Base-by-base conservation (phyloP, 1,139 yeast genomes). In the Candida glucosophila region DNA sequence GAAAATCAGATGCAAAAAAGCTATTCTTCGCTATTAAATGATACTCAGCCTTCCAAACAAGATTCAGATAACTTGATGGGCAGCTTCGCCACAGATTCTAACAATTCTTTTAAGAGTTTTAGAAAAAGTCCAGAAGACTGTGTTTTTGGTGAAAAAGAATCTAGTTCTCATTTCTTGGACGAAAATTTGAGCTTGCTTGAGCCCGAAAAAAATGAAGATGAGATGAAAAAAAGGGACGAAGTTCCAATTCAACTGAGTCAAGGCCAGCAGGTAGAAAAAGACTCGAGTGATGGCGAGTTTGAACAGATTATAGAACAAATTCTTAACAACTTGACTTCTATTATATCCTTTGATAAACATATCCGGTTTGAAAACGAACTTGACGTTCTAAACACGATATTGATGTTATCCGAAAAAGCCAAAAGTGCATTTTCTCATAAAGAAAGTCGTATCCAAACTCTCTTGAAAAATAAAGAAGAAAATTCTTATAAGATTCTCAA, bases 1-100 rank as follows among this genome's bases (percentile, higher is more conserved):
- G 33, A 33, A 17, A 27, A 25, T 19, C 26, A 29, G 9, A 19
- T 22, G 4, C 32, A 31, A 23, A 24, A 22, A 26, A 19, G 12
- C 6, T 32, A 22, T 15, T 26, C 30, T 5, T 15, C 16, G 17
- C 26, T 29, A 4, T 24, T 29, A 14, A 25, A 29, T 17, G 26
- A 29, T n/a, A n/a, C n/a, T n/a, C n/a, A n/a, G n/a, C n/a, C n/a
- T n/a, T n/a, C n/a, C n/a, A n/a, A n/a, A n/a, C n/a, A n/a, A n/a
- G n/a, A n/a, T n/a, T n/a, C n/a, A n/a, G n/a, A n/a, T n/a, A n/a
- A n/a, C n/a, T n/a, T n/a, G n/a, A n/a, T n/a, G n/a, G n/a, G n/a
- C n/a, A n/a, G n/a, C n/a, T n/a, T n/a, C n/a, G n/a, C n/a, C n/a
- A n/a, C n/a, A n/a, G n/a, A n/a, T n/a, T n/a, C n/a, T n/a, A n/a